Conservation (phyloP, 2,329 filamentous ascomycete species). For the Aspergillus oerlinghausenensis region DNA sequence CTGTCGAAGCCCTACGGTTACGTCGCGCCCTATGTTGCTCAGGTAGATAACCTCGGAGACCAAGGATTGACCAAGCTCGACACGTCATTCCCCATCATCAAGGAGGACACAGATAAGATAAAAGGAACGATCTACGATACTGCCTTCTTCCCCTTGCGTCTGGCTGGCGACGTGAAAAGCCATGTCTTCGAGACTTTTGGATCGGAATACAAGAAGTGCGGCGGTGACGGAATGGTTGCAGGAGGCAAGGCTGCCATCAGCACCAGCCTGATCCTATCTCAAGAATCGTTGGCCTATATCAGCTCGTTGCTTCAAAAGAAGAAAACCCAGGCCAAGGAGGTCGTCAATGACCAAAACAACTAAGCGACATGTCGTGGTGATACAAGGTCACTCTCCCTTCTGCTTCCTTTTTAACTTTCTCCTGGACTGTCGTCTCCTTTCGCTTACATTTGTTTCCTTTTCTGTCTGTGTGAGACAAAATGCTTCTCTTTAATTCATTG, state of each 20-base stretch:
- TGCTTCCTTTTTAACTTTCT: neutral
- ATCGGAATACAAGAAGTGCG: constrained; percentile 45
- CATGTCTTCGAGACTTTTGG: constrained; percentile 42
- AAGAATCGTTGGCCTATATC: constrained; percentile 60
- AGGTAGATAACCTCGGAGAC: constrained; percentile 73
- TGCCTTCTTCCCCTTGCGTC: constrained; percentile 59
- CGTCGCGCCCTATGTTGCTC: constrained; percentile 77
- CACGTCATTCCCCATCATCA: constrained; percentile 65
- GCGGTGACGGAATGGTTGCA: constrained; percentile 57
- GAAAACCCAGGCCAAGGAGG: constrained; percentile 58
- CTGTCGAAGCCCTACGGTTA: constrained; percentile 75
- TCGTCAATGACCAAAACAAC: constrained; percentile 46
- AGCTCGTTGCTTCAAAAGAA: constrained; percentile 56
- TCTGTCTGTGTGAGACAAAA: neutral
- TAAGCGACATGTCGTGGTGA: constrained; percentile 1
- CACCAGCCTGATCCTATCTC: constrained; percentile 62
- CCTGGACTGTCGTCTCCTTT: constrained; percentile 14
- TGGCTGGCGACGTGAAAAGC: constrained; percentile 54
- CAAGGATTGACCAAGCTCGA: constrained; percentile 67
- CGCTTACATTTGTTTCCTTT: constrained; percentile 4
- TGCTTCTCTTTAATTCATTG: neutral
- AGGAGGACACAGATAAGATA: constrained; percentile 69
- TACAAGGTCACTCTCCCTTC: neutral
- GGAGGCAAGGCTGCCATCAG: constrained; percentile 66
- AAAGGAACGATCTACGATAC: constrained; percentile 60